Evolutionary conservation across 2,329 filamentous ascomycete genomes (phyloP), one percentile per base, ranked within the genome.

Genomic region (Paecilomyces fulvus): DNA sequence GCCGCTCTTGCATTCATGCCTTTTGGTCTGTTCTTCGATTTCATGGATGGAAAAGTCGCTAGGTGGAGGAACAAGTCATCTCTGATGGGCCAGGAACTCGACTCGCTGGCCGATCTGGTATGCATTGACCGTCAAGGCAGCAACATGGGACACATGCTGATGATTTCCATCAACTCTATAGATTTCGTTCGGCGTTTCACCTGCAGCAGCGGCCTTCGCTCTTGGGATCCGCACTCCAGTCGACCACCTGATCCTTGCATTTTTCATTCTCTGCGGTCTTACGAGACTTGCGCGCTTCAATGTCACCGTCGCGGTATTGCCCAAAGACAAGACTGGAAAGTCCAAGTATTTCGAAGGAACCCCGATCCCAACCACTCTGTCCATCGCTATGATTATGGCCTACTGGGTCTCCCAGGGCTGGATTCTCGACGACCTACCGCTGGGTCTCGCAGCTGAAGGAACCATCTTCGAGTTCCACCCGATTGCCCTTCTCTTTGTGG

Each of bases 211-310:
- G 48, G 94, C 92, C 50, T 96, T 97, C 73, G 85, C 89, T 52
- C 83, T 99, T 65, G 94, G 94, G 65, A 77, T 96, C 60, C 91
- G 91, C 69, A 95, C 92, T 10, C 77, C 84, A 2, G 71, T 90
- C 68, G 94, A 99, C 76, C 92, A 95, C 67, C 65, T 95, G 55
- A 80, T 78, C 57, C 78, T 99, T 50, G 80, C 88, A 56, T 90
- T 92, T 75, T 99, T 97, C 75, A 91, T 97, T 49, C 88, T 99
- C 53, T 95, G 90, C 75, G 94, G 94, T 56, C 84, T 99, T 51
- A 95, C 92, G 2, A 87, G 94, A 52, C 84, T 99, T 10, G 94
- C 94, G 50, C 88, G 94, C 62, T 99, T 99, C 85, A 99, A 99
- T 73, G 94, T 99, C 53, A 97, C 94, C 10, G 92, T 94, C 37